Evolutionary conservation across 2,329 filamentous ascomycete genomes (phyloP).

Genomic region (Elsinoe batatas): DNA sequence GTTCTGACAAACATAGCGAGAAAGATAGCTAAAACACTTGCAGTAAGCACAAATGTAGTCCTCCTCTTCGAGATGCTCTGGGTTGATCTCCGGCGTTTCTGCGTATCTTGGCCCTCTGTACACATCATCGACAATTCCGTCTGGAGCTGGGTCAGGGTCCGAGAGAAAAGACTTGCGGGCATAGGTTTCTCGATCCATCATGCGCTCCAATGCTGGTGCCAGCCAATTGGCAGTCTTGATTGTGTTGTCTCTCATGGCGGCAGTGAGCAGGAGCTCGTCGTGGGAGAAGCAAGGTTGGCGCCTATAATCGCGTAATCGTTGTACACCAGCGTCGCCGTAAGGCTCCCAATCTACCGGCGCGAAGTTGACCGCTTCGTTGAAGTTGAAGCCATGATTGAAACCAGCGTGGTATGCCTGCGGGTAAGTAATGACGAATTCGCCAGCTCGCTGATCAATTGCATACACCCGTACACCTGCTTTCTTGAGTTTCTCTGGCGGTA

Average conservation of each 20-base stretch:
- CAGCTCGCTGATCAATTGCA: constrained; percentile 89
- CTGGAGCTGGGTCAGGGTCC: constrained; percentile 39
- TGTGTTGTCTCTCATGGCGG: constrained; percentile 64
- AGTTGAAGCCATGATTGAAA: constrained; percentile 97
- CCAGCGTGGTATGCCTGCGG: constrained; percentile 95
- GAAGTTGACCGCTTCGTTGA: constrained; percentile 98
- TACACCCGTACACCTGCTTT: constrained; percentile 91
- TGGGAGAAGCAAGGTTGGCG: constrained; percentile 95
- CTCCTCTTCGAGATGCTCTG: constrained; percentile 63
- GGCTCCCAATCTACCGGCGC: constrained; percentile 93
- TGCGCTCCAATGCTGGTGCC: constrained; percentile 71
- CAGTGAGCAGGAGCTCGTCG: constrained; percentile 86
- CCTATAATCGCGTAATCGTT: constrained; percentile 75
- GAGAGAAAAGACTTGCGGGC: constrained; percentile 60
- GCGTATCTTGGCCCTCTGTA: constrained; percentile 30
- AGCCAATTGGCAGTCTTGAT: constrained; percentile 96
- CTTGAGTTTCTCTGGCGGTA: constrained; percentile 84
- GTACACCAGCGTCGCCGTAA: constrained; percentile 75
- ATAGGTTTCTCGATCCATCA: constrained; percentile 61
- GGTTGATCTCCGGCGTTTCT: constrained; percentile 46
- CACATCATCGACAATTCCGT: constrained; percentile 24
- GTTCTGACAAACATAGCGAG: constrained; percentile 75
- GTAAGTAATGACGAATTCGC: constrained; percentile 93
- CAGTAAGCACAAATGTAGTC: constrained; percentile 87
- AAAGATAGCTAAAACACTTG: constrained; percentile 85